Evolutionary conservation across 768 basidiomycete genomes (phyloP).

Genomic region (Suillus bovinus): DNA sequence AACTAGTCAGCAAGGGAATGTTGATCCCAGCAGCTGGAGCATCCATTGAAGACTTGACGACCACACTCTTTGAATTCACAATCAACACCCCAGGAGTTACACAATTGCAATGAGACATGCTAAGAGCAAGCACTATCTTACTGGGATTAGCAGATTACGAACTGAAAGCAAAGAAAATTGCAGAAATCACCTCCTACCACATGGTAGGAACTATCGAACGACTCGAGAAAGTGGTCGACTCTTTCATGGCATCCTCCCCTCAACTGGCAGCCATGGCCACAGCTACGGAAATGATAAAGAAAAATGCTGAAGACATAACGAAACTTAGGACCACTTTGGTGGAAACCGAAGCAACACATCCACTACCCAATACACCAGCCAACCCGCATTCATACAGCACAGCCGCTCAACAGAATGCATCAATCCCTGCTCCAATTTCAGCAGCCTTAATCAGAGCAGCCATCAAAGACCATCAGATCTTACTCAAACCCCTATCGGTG

Average conservation of each 20-base stretch:
- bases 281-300: background rate
- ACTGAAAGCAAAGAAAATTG: background rate
- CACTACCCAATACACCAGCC: fast-evolving
- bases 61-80: background rate
- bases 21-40: background rate
- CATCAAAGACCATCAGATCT: background rate
- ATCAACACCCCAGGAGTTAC: background rate
- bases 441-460: background rate
- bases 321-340: background rate
- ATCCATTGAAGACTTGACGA: background rate
- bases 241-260: background rate
- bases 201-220: background rate
- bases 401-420: background rate
- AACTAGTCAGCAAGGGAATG: background rate
- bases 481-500: background rate
- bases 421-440: background rate
- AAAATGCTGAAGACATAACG: background rate
- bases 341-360: no score
- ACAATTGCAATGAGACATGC: background rate
- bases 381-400: background rate
- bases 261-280: background rate
- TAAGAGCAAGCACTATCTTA: background rate
- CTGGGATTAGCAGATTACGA: background rate
- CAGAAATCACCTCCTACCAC: background rate
- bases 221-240: background rate